Evolutionary conservation across 179 eudicot species (phyloP).

Genomic region (Silene coronaria): DNA sequence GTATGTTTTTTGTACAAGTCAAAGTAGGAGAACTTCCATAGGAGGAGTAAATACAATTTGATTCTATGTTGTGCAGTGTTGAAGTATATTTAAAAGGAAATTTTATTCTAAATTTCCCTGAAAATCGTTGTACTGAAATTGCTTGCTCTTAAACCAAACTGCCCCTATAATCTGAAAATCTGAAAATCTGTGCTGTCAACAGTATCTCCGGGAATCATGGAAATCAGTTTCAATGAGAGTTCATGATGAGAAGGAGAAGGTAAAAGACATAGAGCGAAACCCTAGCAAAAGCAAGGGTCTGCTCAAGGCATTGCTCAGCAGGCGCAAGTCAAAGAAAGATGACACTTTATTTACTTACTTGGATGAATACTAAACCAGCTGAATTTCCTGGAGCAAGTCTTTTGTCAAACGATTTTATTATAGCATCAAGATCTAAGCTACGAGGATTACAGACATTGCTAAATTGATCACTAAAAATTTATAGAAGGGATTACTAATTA

Average conservation of each 20-base stretch:
- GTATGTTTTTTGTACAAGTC: too few species aligned
- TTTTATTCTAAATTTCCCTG: background rate
- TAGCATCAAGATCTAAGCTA: too few species aligned
- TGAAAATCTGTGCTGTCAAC: slow-evolving; percentile 19
- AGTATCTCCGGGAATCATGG: slow-evolving; percentile 48
- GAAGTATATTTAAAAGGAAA: background rate
- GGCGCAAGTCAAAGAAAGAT: slow-evolving; percentile 83
- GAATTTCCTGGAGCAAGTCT: background rate
- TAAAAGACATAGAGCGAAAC: slow-evolving; percentile 44
- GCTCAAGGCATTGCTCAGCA: slow-evolving; percentile 74
- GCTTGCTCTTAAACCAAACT: background rate
- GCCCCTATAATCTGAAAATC: background rate
- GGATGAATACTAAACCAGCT: slow-evolving; percentile 60
- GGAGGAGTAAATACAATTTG: too few species aligned
- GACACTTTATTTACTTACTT: slow-evolving; percentile 62
- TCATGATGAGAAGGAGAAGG: slow-evolving; percentile 36
- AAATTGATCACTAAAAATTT: too few species aligned
- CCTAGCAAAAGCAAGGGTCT: slow-evolving; percentile 84
- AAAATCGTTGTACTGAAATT: background rate
- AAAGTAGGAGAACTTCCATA: too few species aligned
- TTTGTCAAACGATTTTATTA: too few species aligned
- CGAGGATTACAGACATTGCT: too few species aligned
- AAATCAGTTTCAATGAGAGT: slow-evolving; percentile 76
- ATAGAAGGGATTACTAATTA: background rate
- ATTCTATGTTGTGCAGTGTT: too few species aligned